Base-by-base conservation (phyloP, 306 rosid species). In the Cucurbita argyrosperma region DNA sequence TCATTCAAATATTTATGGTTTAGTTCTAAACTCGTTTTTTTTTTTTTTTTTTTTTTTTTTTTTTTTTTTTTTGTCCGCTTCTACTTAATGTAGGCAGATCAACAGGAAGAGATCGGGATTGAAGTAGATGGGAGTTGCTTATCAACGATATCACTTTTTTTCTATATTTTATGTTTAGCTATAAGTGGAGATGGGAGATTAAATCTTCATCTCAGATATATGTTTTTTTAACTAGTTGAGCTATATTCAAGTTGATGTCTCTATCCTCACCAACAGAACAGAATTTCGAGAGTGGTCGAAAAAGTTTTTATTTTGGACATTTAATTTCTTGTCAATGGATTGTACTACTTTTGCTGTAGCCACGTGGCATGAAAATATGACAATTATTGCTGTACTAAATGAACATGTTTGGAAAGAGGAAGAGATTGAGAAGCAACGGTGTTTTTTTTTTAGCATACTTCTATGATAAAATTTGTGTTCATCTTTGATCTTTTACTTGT, bases 21-120 rank as follows among this genome's bases (percentile, higher is more conserved):
- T 64, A 64, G n/a, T 40, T 40, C 1, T n/a, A 10, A 64, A 64
- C 15, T 64, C 30, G 42, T 63, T 40, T 14, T 18, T 64, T 62
- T 64, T 9, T 4, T 64, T 4, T 8, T 64, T 9, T 63, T 40
- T 14, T 18, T 64, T 62, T 63, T 40, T 14, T 18, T 64, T 62
- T 63, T 40, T 14, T 18, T 64, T 62, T 64, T 9, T 4, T 64
- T 4, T 8, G 8, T 50, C 0, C 4, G 0, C 4, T 58, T 68
- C 4, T 23, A 66, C 77, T 65, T 69, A 58, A 82, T 80, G 15
- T 82, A 90, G 98, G 79, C 87, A 90, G 89, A 83, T 82, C 75
- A 84, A 83, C 75, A 86, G 87, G 79, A 87, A 86, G 84, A 72
- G 77, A 16, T 77, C 77, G 55, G 82, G 77, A 42, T 80, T 81